Percentiles rank a stretch among this genome's conserved stretches.
These are phyloP conservation scores for Ogataea populi-albae DNA, from an alignment of 805 yeast genomes.

Conservation along the genomic window DNA sequence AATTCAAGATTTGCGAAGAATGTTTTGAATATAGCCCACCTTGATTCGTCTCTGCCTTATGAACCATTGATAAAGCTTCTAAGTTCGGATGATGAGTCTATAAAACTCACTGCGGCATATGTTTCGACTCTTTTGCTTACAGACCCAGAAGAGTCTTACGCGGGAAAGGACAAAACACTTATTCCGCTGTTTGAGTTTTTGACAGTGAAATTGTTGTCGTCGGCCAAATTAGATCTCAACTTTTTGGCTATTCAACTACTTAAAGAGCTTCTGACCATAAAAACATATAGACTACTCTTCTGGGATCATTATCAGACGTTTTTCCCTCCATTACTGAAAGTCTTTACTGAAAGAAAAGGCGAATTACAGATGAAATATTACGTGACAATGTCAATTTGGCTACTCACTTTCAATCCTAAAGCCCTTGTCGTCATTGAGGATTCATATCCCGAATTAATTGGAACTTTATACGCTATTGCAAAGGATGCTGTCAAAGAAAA, in stretches of 20 bases:
- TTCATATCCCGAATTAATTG: constrained; percentile 54
- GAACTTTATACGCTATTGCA: constrained; percentile 52
- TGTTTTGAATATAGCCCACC: constrained; percentile 39
- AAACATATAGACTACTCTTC: constrained; percentile 51
- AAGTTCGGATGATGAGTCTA: constrained; percentile 52
- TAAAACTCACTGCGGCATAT: constrained; percentile 54
- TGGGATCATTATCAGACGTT: constrained; percentile 42
- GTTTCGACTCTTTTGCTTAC: constrained; percentile 50
- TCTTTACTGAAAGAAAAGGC: constrained; percentile 41
- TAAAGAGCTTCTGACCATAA: constrained; percentile 55
- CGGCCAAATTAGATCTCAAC: constrained; percentile 49
- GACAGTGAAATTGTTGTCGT: constrained; percentile 23
- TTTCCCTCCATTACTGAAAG: constrained; percentile 48
- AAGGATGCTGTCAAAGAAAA: constrained; percentile 89
- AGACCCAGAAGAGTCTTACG: constrained; percentile 14
- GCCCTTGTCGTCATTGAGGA: constrained; percentile 47
- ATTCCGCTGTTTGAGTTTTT: constrained; percentile 38
- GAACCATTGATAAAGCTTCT: constrained; percentile 52
- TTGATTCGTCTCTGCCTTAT: constrained; percentile 50
- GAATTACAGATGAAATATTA: constrained; percentile 84
- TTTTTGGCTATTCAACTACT: constrained; percentile 64
- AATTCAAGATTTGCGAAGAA: constrained; percentile 22
- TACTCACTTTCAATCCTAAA: constrained; percentile 67
- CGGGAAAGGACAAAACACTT: constrained; percentile 35
- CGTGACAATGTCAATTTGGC: constrained; percentile 76